Base-by-base conservation (phyloP, 164 flowering plant species). In the Platanus orientalis region DNA sequence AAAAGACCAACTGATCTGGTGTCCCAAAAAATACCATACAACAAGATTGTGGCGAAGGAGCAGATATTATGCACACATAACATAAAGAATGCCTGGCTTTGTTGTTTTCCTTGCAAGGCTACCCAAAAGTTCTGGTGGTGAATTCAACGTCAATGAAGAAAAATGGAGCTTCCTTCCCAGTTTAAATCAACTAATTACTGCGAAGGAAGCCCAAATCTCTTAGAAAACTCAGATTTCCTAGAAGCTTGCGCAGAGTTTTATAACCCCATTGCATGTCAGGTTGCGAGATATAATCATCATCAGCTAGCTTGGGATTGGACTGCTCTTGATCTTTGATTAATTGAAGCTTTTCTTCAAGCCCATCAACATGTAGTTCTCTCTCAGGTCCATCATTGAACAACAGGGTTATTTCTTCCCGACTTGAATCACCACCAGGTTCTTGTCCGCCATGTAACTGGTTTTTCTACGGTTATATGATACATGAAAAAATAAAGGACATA, bases 211-310 rank as follows among this genome's bases (percentile, higher is more conserved):
- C n/a, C n/a, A n/a, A n/a, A n/a, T n/a, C n/a, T n/a, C n/a, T n/a
- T n/a, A 65, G 34, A 57, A 81, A 66, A 42, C 79, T 71, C 23
- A 83, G 61, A 66, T n/a, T 67, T 0, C 47, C 36, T 25, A 86
- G 67, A 40, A 86, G 56, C 67, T 69, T 70, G 58, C 60, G 73
- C 66, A 83, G 62, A 5, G 74, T 55, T 66, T 49, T 66, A 16
- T 58, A 76, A 42, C 82, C 82, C 88, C 88, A 80, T 19, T 74
- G 67, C 30, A 79, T 48, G 66, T 82, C 83, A 42, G 67, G 79
- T 40, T 65, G 23, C 54, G 77, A 4, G 45, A 69, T 51, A 24
- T 61, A 65, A 47, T 34, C 57, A 29, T 32, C 20, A 16, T 45
- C 54, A n/a, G 57, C 25, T 52, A 53, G 42, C 64, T 58, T 57